Evolutionary conservation across 306 rosid species (phyloP).

Genomic region (Lupinus albus): DNA sequence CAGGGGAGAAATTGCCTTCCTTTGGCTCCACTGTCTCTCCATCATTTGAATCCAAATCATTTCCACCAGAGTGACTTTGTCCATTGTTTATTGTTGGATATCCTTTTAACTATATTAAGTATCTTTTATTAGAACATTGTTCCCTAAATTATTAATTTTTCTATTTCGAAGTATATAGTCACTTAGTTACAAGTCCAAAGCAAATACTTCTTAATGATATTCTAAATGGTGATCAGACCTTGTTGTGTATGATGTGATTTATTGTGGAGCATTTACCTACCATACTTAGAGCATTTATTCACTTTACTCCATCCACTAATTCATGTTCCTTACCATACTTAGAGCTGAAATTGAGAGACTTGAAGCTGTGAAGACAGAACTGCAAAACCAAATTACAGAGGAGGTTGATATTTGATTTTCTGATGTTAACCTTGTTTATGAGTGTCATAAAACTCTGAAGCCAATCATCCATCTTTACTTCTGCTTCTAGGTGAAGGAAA

Average conservation of each 20-base stretch:
- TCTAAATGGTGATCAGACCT: slow-evolving; percentile 24
- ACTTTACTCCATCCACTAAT: slow-evolving; percentile 34
- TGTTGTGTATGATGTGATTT: no score
- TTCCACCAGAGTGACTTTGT: background rate
- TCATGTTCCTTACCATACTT: slow-evolving; percentile 37
- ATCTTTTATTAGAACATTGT: background rate
- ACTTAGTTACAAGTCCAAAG: background rate
- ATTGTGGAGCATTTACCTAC: slow-evolving; percentile 14
- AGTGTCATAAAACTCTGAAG: slow-evolving; percentile 32
- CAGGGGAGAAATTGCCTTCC: background rate
- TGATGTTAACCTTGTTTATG: slow-evolving; percentile 22
- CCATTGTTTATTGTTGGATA: background rate
- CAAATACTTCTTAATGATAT: background rate
- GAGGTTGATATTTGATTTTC: slow-evolving; percentile 56
- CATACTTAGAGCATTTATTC: slow-evolving; percentile 5
- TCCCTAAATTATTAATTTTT: background rate
- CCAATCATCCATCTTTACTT: slow-evolving; percentile 29
- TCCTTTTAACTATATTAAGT: background rate
- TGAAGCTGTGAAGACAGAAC: slow-evolving; percentile 56
- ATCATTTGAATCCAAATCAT: background rate
- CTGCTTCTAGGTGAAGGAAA: slow-evolving; percentile 61
- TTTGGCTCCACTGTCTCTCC: slow-evolving; percentile 14
- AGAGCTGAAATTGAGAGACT: slow-evolving; percentile 67
- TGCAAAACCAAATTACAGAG: slow-evolving; percentile 57
- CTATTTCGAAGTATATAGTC: slow-evolving; percentile 12